Evolutionary conservation across 2,329 filamentous ascomycete species (phyloP).

Genomic region (Xylaria arbuscula): DNA sequence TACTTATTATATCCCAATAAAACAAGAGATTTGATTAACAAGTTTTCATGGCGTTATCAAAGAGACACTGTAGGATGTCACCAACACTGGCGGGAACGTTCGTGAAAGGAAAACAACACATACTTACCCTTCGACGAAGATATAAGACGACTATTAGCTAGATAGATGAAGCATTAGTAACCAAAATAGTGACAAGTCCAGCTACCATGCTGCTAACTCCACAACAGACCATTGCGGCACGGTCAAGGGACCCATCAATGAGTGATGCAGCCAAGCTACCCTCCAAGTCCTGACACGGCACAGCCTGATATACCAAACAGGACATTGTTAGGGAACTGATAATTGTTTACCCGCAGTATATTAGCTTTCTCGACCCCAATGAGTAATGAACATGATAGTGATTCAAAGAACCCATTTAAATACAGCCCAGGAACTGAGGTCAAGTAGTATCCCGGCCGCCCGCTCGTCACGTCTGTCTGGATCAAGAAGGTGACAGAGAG

Average conservation of each 20-base stretch:
- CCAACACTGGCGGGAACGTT: background rate
- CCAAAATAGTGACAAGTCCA: background rate
- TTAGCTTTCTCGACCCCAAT: background rate
- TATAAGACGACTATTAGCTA: background rate
- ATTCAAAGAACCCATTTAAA: conserved; percentile 14
- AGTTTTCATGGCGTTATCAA: background rate
- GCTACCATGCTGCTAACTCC: background rate
- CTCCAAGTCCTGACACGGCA: conserved; percentile 11
- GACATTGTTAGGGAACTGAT: conserved; percentile 21
- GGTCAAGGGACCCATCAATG: background rate
- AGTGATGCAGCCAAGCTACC: conserved; percentile 25
- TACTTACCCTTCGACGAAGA: background rate
- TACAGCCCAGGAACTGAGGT: conserved; percentile 33
- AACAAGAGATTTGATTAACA: conserved; percentile 4
- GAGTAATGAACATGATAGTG: background rate
- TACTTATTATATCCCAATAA: too few species aligned
- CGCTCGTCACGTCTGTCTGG: conserved; percentile 40
- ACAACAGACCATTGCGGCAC: conserved; percentile 13
- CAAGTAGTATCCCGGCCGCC: conserved; percentile 43
- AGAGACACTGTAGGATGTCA: background rate
- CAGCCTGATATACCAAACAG: conserved; percentile 10
- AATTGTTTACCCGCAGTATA: background rate
- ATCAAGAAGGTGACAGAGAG: conserved; percentile 45
- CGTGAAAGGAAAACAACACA: background rate
- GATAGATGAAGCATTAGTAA: background rate